A percentile compares a stretch with the other conserved stretches of the same genome.
These are phyloP conservation scores for Leishmania lainsoni DNA, from an alignment of 208 protist species.

Conservation along the genomic window DNA sequence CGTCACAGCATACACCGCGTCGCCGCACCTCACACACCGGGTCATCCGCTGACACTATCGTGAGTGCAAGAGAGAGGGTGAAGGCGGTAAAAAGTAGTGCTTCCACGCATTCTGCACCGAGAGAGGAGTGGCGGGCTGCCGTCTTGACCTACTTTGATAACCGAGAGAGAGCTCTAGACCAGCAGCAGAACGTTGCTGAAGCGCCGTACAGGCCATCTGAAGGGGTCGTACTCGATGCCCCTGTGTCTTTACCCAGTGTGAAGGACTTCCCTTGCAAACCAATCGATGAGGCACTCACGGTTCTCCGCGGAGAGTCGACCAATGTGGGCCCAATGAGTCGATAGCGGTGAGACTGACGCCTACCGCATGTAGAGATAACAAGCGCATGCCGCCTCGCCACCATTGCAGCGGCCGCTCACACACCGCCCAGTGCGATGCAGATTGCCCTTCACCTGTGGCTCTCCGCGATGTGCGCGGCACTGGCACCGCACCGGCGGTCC, in stretches of 20 bases:
- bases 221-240: not conserved
- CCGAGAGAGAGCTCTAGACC: not conserved
- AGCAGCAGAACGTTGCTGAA: not conserved
- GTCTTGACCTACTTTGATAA: constrained; percentile 6
- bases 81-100: too few relatives aligned
- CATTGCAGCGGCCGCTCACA: not conserved
- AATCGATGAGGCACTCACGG: not conserved
- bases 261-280: not conserved
- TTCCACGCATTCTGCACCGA: not conserved
- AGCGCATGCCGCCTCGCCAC: not conserved
- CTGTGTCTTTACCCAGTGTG: constrained; percentile 2
- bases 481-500: not conserved
- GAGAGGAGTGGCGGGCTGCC: not conserved
- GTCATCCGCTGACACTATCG: not conserved
- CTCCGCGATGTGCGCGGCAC: not conserved
- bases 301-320: not conserved
- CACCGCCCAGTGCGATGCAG: not conserved
- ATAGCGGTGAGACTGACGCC: not conserved
- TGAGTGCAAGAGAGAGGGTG: too few relatives aligned
- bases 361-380: not conserved
- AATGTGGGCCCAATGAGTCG: not conserved
- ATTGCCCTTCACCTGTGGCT: not conserved
- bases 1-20: not conserved
- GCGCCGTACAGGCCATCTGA: not conserved
- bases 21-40: not conserved